Percentiles rank a stretch among this genome's conserved stretches.
Conservation (phyloP, 441 rosid species). For the Jatropha multifida region DNA sequence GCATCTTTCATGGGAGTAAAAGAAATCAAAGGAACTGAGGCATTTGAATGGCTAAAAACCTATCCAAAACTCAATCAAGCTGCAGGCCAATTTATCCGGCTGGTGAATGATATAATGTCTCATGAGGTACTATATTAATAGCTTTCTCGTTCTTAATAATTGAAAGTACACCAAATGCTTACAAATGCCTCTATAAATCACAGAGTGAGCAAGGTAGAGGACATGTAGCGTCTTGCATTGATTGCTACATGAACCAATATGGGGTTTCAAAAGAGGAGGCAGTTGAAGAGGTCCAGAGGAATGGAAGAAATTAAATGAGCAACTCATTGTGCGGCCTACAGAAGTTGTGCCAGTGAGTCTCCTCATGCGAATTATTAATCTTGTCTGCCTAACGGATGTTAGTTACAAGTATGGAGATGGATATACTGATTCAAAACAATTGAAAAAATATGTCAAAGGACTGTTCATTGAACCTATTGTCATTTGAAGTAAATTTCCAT, state of each 20-base stretch:
- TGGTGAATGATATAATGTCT: conserved; percentile 4
- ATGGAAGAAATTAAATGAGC: conserved; percentile 37
- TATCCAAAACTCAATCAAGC: conserved; percentile 5
- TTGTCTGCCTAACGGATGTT: background rate
- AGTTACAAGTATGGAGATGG: conserved; percentile 19
- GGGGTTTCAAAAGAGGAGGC: conserved; percentile 23
- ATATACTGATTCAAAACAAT: conserved; percentile 6
- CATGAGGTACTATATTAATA: conserved; percentile 5
- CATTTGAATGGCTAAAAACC: conserved; percentile 15
- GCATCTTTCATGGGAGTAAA: conserved; percentile 1
- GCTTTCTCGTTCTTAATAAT: too few species aligned
- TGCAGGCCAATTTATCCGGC: background rate
- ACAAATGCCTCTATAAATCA: background rate
- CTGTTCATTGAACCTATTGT: conserved; percentile 2
- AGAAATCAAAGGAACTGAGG: conserved; percentile 11
- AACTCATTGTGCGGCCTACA: conserved; percentile 2
- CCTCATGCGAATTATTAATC: conserved; percentile 21
- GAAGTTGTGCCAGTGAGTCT: background rate
- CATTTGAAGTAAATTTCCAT: background rate
- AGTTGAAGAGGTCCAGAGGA: background rate
- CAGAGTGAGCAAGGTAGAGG: conserved; percentile 28
- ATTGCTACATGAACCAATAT: conserved; percentile 28
- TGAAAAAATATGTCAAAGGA: background rate
- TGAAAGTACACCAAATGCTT: too few species aligned
- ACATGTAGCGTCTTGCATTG: conserved; percentile 20